Conservation (phyloP, 1,284 basidiomycete genomes). For the Ceratobasidium sp. region DNA sequence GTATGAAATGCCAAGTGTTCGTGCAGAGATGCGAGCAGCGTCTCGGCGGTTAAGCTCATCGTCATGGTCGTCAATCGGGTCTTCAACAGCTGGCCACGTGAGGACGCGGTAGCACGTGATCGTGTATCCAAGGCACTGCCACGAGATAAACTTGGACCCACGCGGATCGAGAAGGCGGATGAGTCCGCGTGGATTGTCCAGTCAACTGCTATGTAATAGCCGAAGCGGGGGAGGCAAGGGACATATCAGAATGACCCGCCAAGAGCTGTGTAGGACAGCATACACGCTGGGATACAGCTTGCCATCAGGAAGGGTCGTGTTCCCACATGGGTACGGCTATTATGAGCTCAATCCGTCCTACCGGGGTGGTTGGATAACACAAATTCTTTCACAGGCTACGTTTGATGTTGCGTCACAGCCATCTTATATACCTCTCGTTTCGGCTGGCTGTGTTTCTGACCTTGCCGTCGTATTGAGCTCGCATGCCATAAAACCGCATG, state of each 20-base stretch:
- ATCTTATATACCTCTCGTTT: not conserved
- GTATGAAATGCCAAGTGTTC: slow-evolving; percentile 81
- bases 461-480: not conserved
- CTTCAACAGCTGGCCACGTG: slow-evolving; percentile 37
- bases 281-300: not conserved
- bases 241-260: no score
- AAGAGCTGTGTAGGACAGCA: not conserved
- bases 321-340: not conserved
- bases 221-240: no score
- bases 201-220: no score
- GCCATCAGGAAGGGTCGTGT: not conserved
- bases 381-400: not conserved
- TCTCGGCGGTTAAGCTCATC: slow-evolving; percentile 48
- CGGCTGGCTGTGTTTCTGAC: not conserved
- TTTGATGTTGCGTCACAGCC: not conserved
- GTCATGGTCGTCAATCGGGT: slow-evolving; percentile 14
- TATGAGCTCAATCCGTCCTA: not conserved
- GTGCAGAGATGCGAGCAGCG: slow-evolving; percentile 80
- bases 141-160: not conserved
- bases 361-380: no score
- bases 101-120: slow-evolving; percentile 19
- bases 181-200: no score
- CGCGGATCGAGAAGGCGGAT: not conserved
- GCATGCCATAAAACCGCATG: not conserved
- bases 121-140: slow-evolving; percentile 17